phyloP scores from a whole-genome alignment of 225 moss, liverwort and hornwort species.

The Neckera pumila region DNA sequence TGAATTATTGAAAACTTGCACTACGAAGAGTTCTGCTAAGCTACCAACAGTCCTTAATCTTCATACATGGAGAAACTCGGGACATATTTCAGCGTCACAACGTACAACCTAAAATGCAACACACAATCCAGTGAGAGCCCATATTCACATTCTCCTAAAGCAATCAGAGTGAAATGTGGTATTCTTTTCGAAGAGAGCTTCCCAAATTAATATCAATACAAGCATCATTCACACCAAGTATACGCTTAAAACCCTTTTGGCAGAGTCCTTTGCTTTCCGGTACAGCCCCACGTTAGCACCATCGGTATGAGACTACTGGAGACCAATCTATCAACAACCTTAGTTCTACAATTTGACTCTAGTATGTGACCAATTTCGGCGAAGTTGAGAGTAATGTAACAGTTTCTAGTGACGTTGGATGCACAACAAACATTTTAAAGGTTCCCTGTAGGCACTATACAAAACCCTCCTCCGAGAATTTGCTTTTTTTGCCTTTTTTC shows the following conservation, averaged over 20 bases:
- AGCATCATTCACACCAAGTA: not conserved
- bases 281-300: not conserved
- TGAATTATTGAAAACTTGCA: not conserved
- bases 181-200: not conserved
- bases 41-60: not conserved
- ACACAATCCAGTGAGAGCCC: not conserved
- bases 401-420: not conserved
- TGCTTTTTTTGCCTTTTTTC: no score
- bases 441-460: no score
- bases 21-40: not conserved
- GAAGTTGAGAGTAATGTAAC: no score
- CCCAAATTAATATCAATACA: not conserved
- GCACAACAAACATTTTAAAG: no score
- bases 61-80: not conserved
- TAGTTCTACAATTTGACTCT: not conserved
- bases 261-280: not conserved
- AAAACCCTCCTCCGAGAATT: no score
- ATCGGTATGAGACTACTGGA: not conserved
- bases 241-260: not conserved
- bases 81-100: not conserved
- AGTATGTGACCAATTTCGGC: not conserved
- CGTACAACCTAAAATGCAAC: not conserved
- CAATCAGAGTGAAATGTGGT: not conserved
- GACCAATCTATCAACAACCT: not conserved
- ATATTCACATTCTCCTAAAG: not conserved